Conservation (phyloP, 805 yeast species). For the Myxozyma melibiosi region DNA sequence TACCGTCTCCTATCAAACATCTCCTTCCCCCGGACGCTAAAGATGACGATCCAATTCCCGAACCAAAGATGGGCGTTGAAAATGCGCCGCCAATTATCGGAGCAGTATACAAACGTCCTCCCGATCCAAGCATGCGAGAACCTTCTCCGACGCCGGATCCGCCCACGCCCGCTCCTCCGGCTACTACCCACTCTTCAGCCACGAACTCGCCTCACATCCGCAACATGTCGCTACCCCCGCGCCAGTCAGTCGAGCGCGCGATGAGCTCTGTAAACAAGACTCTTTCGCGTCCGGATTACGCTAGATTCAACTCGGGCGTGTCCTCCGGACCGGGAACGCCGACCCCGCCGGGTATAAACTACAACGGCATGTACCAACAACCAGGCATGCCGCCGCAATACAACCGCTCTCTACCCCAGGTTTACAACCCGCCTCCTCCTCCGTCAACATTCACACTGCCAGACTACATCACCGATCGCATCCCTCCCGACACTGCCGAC, state of each 20-base stretch:
- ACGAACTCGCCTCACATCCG: constrained; percentile 32
- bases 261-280: constrained; percentile 1
- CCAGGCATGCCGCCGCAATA: constrained; percentile 13
- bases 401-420: constrained; percentile 24
- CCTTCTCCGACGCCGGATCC: constrained; percentile 50
- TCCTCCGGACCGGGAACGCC: constrained; percentile 24
- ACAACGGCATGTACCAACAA: constrained; percentile 8
- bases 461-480: constrained; percentile 33
- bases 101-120: constrained; percentile 78
- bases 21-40: constrained; percentile 74
- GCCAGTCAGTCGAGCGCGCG: constrained; percentile 17
- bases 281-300: constrained; percentile 19
- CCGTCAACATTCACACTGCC: constrained; percentile 43
- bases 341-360: constrained; percentile 8
- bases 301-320: constrained; percentile 14
- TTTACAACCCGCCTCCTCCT: constrained; percentile 40
- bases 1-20: constrained; percentile 82
- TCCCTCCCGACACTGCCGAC: constrained; percentile 33
- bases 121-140: constrained; percentile 75
- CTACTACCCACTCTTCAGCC: constrained; percentile 14
- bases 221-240: constrained; percentile 15
- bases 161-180: constrained; percentile 23
- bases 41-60: constrained; percentile 74
- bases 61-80: constrained; percentile 75
- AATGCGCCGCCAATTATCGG: constrained; percentile 96